Percentiles rank a stretch among this genome's conserved stretches.
These are phyloP conservation scores for Pseudogymnoascus sp. DNA, from an alignment of 2,329 filamentous ascomycete species.

Conservation along the genomic window DNA sequence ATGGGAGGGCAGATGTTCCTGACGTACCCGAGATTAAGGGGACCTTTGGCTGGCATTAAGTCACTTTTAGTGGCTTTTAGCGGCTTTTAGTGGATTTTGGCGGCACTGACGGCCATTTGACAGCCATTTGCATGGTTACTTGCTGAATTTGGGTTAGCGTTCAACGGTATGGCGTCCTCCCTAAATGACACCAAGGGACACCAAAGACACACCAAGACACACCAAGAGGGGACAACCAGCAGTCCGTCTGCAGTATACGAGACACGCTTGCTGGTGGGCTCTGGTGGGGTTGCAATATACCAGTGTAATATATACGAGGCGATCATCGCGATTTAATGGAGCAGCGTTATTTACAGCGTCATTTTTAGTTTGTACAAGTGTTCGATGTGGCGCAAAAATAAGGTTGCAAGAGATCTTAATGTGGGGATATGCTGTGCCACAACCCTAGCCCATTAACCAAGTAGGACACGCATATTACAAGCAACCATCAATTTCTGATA, in stretches of 20 bases:
- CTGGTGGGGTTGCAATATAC: neutral
- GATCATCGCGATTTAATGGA: neutral
- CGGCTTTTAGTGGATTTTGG: neutral
- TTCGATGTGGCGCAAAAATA: neutral
- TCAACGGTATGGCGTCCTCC: neutral
- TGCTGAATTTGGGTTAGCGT: neutral
- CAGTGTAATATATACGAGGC: slow-evolving; percentile 2
- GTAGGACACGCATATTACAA: neutral
- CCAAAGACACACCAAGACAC: neutral
- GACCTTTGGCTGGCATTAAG: neutral
- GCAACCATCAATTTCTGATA: neutral
- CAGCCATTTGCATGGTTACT: slow-evolving; percentile 4
- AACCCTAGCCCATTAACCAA: neutral
- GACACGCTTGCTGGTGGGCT: neutral
- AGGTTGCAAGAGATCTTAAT: neutral
- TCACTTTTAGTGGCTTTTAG: neutral
- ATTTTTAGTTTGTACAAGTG: neutral
- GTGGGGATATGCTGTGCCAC: neutral
- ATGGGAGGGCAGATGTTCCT: neutral
- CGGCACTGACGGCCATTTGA: neutral
- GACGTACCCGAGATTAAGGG: slow-evolving; percentile 6
- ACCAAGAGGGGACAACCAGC: neutral
- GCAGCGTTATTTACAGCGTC: neutral
- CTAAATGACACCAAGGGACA: neutral
- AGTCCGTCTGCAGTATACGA: neutral